Percentiles rank a stretch among this genome's conserved stretches.
Evolutionary conservation across 192 early-diverging fungal species (phyloP).

Genomic region (Podila horticola): DNA sequence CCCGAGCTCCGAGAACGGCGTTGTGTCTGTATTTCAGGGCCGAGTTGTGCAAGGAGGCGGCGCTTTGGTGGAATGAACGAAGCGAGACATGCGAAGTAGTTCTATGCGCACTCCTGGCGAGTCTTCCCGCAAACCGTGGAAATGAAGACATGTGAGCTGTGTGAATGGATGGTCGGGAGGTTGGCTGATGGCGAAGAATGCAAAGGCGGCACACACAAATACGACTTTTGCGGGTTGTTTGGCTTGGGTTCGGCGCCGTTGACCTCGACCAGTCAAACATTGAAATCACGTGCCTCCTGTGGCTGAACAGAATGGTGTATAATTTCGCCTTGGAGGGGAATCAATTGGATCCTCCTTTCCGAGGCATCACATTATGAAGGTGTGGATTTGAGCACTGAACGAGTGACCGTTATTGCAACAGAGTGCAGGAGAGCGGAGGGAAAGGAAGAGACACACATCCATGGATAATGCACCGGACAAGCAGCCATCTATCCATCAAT

Average conservation of each 20-base stretch:
- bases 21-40: no score
- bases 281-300: no score
- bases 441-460: background rate
- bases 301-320: no score
- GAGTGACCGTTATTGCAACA: slow-evolving; percentile 2
- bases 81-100: background rate
- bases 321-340: background rate
- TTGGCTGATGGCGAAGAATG: background rate
- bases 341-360: slow-evolving; percentile 2
- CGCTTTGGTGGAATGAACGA: background rate
- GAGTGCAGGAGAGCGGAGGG: background rate
- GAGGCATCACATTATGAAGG: slow-evolving; percentile 7
- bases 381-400: slow-evolving; percentile 5
- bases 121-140: background rate
- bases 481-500: slow-evolving; percentile 34
- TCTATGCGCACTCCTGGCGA: background rate
- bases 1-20: background rate
- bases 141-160: background rate
- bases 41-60: no score
- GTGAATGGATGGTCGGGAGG: background rate
- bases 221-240: no score
- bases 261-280: no score
- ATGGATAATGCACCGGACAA: background rate
- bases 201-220: no score
- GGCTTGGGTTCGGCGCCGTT: no score